phyloP scores from a whole-genome alignment of 2,329 filamentous ascomycete genomes.

The Ceratocystis papillata region DNA sequence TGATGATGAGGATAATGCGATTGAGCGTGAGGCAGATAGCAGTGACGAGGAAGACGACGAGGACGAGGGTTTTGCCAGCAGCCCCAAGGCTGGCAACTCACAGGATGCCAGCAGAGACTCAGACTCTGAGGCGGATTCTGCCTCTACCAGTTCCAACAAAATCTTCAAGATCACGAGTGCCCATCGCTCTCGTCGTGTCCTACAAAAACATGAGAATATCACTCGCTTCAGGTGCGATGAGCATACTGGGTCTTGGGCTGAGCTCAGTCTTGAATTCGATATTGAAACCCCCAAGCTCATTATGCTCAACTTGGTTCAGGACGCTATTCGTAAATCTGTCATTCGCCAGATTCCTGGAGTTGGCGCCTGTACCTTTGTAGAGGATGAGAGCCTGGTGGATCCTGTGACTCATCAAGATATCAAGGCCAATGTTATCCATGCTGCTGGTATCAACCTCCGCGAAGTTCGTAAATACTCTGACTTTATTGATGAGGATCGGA shows the following conservation, averaged over 20 bases:
- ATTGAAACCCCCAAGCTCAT: conserved; percentile 75
- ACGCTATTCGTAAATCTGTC: conserved; percentile 63
- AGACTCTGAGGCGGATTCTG: conserved; percentile 23
- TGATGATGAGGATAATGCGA: conserved; percentile 77
- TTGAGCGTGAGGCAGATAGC: conserved; percentile 51
- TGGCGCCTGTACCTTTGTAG: conserved; percentile 56
- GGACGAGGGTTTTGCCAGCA: conserved; percentile 40
- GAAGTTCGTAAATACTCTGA: conserved; percentile 85
- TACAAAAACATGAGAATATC: conserved; percentile 53
- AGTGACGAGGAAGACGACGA: conserved; percentile 46
- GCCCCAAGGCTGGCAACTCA: conserved; percentile 30
- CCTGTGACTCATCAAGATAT: conserved; percentile 39
- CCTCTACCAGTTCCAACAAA: conserved; percentile 30
- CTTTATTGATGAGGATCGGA: conserved; percentile 72
- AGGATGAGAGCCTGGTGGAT: conserved; percentile 45
- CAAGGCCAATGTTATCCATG: conserved; percentile 54
- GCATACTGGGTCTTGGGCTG: conserved; percentile 59
- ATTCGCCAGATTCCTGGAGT: conserved; percentile 80
- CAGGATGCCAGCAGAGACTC: conserved; percentile 29
- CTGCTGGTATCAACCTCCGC: conserved; percentile 73
- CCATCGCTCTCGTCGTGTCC: conserved; percentile 51
- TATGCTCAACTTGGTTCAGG: conserved; percentile 82
- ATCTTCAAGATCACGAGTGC: conserved; percentile 26
- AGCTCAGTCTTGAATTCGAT: conserved; percentile 74
- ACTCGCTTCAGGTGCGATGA: conserved; percentile 73